These are phyloP conservation scores for Desmodesmus armatus DNA, from an alignment of 139 green algal genomes.

Conservation along the genomic window DNA sequence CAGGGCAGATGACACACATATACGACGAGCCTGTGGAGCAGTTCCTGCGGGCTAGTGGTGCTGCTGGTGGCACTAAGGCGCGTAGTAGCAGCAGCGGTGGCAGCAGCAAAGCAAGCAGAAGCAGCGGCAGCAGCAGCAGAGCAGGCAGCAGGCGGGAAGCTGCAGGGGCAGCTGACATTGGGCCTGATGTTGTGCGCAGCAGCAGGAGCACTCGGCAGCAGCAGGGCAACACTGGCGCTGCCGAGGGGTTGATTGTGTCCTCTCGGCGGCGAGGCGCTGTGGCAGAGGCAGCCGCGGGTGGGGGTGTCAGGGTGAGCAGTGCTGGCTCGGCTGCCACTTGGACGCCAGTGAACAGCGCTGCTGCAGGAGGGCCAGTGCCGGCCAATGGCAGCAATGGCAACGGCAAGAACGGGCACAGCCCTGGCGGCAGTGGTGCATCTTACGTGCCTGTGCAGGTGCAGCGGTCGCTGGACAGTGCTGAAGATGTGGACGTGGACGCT, in stretches of 20 bases:
- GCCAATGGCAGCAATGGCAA: not conserved
- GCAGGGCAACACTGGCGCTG: not conserved
- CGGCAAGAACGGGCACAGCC: not conserved
- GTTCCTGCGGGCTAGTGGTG: not conserved
- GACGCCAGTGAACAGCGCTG: not conserved
- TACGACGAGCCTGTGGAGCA: not conserved
- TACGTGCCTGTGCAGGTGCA: no score
- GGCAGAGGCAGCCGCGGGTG: no score
- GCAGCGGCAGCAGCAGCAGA: not conserved
- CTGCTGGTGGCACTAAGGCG: not conserved
- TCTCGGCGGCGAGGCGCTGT: not conserved
- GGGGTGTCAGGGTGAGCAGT: no score
- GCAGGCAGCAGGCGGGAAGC: not conserved
- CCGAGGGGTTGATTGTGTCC: not conserved
- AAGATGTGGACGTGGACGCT: no score
- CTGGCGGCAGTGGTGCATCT: no score
- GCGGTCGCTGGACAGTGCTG: no score
- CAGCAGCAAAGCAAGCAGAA: not conserved
- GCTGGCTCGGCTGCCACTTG: not conserved
- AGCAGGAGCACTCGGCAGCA: conserved; percentile 12
- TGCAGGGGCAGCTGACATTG: no score
- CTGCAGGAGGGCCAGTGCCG: not conserved
- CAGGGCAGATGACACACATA: conserved; percentile 7
- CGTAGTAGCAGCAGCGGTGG: not conserved
- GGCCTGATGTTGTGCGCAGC: no score